Evolutionary conservation across 306 rosid species (phyloP), one percentile per base, ranked within the genome.

Genomic region (Astragalus glycyphyllos): DNA sequence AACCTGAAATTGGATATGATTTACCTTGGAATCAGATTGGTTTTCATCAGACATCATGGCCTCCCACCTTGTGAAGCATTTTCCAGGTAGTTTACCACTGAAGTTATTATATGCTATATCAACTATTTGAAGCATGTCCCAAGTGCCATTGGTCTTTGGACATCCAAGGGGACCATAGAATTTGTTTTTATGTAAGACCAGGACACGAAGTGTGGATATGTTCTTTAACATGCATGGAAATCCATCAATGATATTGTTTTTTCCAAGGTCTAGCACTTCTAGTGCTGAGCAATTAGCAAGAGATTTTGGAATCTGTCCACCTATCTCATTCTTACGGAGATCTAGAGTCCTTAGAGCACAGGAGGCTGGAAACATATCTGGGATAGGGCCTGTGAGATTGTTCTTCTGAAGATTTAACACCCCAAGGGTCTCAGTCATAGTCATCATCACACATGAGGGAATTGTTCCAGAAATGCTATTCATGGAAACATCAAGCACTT

Each of bases 71-170:
- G 1, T 11, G 11, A 84, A 34, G 69, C 0, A 3, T 8, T 0
- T 8, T 29, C 35, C 12, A 8, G 70, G 83, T 29, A 78, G 23
- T 1, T 3, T 3, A 7, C 84, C 86, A 31, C 3, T 68, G 11
- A 84, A 84, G 16, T 45, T 80, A 81, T 84, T 87, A 59, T 7
- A 59, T n/a, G 84, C 86, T 0, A 87, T 1, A 26, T 87, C 84
- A 1, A 80, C 0, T 12, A 86, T 82, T 31, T 80, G 85, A 42
- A 84, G 80, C 51, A 0, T 54, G 0, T 0, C 4, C 88, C 88
- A 81, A 12, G 6, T 46, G 8, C 6, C 53, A 6, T 4, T 51
- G 8, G 1, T 3, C 0, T 34, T 38, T 0, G 16, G 47, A 58
- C 87, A 86, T 23, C 29, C 76, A 55, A 83, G 9, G 20, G 8